Conservation (phyloP, 805 yeast genomes). For the Cyberlindnera amylophila region DNA sequence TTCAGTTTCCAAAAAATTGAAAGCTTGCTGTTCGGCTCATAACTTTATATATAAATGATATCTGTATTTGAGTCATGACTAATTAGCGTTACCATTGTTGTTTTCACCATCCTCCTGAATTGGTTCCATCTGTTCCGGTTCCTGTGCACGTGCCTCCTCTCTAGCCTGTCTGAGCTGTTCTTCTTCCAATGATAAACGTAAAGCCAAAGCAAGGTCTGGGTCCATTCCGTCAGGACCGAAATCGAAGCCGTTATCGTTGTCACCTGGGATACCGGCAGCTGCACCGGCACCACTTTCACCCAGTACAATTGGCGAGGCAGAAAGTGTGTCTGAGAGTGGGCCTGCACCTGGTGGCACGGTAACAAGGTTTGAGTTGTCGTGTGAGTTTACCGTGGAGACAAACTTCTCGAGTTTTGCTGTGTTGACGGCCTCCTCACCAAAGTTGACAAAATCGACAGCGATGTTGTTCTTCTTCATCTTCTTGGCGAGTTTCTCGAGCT, state of each 20-base stretch:
- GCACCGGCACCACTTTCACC: slow-evolving; percentile 48
- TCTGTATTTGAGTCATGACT: no score
- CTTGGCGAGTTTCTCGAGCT: slow-evolving; percentile 80
- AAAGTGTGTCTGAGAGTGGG: slow-evolving; percentile 75
- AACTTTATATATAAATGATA: no score
- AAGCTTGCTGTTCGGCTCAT: slow-evolving; percentile 3
- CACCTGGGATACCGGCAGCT: slow-evolving; percentile 35
- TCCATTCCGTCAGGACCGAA: slow-evolving; percentile 88
- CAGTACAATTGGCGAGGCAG: slow-evolving; percentile 67
- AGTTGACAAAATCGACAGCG: slow-evolving; percentile 84
- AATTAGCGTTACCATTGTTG: no score
- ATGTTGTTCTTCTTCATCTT: slow-evolving; percentile 90
- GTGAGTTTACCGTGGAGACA: slow-evolving; percentile 62
- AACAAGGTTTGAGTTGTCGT: slow-evolving; percentile 76
- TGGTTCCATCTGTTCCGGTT: slow-evolving; percentile 11
- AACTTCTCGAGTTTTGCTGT: slow-evolving; percentile 77
- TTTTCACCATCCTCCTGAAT: slow-evolving; percentile 12
- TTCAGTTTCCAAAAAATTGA: slow-evolving; percentile 10
- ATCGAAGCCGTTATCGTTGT: slow-evolving; percentile 51
- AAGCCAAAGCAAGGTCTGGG: slow-evolving; percentile 94
- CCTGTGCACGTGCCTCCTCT: slow-evolving; percentile 30
- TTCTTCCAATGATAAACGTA: slow-evolving; percentile 91
- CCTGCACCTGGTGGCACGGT: slow-evolving; percentile 88
- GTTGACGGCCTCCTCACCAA: slow-evolving; percentile 83
- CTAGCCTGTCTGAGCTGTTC: slow-evolving; percentile 90